Evolutionary conservation across 129 eudicot species (phyloP).

Genomic region (Solidago caesia): DNA sequence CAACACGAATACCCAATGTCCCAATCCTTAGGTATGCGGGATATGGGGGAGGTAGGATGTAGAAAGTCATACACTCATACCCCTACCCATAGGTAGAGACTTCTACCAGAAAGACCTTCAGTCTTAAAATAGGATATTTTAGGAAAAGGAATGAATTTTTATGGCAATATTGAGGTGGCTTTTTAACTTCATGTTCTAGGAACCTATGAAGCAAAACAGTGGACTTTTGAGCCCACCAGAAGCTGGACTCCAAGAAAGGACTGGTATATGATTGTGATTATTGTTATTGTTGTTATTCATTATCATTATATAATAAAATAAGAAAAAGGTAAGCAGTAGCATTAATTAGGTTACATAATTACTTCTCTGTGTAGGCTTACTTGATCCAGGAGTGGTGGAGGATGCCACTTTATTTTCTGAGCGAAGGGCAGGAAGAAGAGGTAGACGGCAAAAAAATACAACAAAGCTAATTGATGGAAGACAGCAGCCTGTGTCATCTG

Average conservation of each 20-base stretch:
- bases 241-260: constrained; percentile 38
- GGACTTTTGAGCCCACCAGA: constrained; percentile 39
- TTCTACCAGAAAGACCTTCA: too few relatives aligned
- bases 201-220: constrained; percentile 38
- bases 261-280: constrained; percentile 30
- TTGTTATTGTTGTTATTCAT: neutral
- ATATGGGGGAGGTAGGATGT: too few relatives aligned
- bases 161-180: constrained; percentile 15
- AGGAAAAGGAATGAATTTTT: neutral
- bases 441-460: constrained; percentile 56
- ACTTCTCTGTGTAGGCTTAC: constrained; percentile 39
- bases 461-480: constrained; percentile 50
- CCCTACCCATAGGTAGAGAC: too few relatives aligned
- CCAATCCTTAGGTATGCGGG: too few relatives aligned
- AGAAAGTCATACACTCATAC: too few relatives aligned
- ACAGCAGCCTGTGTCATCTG: constrained; percentile 41
- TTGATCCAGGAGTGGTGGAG: constrained; percentile 37
- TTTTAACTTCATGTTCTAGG: constrained; percentile 36
- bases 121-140: too few relatives aligned
- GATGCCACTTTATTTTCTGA: constrained; percentile 47
- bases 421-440: constrained; percentile 60
- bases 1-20: constrained; percentile 6
- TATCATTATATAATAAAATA: constrained; percentile 1
- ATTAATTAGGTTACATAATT: constrained; percentile 13
- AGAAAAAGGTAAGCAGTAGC: constrained; percentile 7